phyloP scores from a whole-genome alignment of 805 yeast genomes.

The Candida ortonii region DNA sequence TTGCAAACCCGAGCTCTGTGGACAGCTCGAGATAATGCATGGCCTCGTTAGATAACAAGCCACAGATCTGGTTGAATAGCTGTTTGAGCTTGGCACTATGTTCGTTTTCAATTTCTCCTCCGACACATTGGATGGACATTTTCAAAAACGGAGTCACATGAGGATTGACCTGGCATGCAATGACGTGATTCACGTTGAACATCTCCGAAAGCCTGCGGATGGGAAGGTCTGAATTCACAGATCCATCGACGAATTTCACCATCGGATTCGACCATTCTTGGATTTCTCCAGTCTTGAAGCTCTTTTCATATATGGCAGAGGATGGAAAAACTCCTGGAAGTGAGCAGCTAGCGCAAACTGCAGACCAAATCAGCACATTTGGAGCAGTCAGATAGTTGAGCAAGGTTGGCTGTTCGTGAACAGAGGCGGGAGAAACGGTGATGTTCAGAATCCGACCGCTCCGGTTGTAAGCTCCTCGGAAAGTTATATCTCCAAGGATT shows the following conservation, averaged over 20 bases:
- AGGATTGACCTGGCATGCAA: conserved; percentile 96
- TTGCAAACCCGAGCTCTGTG: conserved; percentile 73
- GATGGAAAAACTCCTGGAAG: conserved; percentile 91
- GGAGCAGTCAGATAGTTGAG: conserved; percentile 80
- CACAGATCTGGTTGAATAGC: conserved; percentile 51
- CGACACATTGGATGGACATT: conserved; percentile 62
- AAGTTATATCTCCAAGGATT: conserved; percentile 85
- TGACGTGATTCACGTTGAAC: conserved; percentile 96
- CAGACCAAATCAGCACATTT: conserved; percentile 79
- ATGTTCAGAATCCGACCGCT: conserved; percentile 92
- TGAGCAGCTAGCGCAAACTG: conserved; percentile 91
- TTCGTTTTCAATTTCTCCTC: conserved; percentile 65
- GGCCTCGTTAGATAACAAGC: conserved; percentile 63
- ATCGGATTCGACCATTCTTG: conserved; percentile 80
- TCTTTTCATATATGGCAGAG: conserved; percentile 79
- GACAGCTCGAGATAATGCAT: conserved; percentile 73
- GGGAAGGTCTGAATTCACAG: conserved; percentile 93
- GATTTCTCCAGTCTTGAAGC: conserved; percentile 64
- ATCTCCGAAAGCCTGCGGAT: conserved; percentile 86
- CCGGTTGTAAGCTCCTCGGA: conserved; percentile 90
- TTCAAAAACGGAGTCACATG: conserved; percentile 89
- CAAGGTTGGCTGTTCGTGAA: conserved; percentile 86
- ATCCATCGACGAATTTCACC: conserved; percentile 89
- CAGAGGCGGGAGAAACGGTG: conserved; percentile 88
- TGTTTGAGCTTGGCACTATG: conserved; percentile 53